A percentile compares a stretch with the other conserved stretches of the same genome.
These are phyloP conservation scores for Quercus phellos DNA, from an alignment of 331 rosid species.

Conservation along the genomic window DNA sequence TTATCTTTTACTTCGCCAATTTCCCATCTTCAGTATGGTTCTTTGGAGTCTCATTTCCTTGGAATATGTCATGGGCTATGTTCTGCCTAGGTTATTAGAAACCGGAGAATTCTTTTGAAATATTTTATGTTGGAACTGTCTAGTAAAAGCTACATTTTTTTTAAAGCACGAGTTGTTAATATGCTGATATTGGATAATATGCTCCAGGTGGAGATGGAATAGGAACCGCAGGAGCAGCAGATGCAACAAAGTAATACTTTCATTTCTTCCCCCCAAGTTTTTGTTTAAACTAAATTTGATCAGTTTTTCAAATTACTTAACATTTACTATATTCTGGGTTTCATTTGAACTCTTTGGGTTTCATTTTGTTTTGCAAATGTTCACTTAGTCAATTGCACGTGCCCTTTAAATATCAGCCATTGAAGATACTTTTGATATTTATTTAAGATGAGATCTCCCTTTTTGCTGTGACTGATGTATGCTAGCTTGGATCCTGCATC, in stretches of 20 bases:
- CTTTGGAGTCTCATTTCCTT: neutral
- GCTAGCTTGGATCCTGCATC: neutral
- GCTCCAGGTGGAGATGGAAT: conserved; percentile 61
- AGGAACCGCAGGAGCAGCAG: conserved; percentile 54
- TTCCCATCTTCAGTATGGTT: neutral
- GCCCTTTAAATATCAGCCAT: neutral
- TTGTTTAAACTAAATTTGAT: neutral
- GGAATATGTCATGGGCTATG: neutral
- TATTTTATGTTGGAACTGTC: neutral
- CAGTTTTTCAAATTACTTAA: neutral
- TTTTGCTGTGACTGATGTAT: neutral
- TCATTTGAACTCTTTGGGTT: neutral
- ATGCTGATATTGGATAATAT: conserved; percentile 32
- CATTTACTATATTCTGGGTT: neutral
- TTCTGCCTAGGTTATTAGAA: neutral
- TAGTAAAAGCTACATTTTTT: neutral
- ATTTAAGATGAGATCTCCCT: neutral
- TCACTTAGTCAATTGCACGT: neutral
- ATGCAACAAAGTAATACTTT: conserved; percentile 79
- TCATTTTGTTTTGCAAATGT: neutral
- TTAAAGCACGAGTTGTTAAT: conserved; percentile 3
- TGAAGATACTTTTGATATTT: neutral
- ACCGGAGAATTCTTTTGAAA: neutral
- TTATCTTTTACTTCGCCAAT: neutral
- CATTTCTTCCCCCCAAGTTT: conserved; percentile 15